These are phyloP conservation scores for Lactarius akahatsu DNA, from an alignment of 768 basidiomycete genomes.

Conservation along the genomic window DNA sequence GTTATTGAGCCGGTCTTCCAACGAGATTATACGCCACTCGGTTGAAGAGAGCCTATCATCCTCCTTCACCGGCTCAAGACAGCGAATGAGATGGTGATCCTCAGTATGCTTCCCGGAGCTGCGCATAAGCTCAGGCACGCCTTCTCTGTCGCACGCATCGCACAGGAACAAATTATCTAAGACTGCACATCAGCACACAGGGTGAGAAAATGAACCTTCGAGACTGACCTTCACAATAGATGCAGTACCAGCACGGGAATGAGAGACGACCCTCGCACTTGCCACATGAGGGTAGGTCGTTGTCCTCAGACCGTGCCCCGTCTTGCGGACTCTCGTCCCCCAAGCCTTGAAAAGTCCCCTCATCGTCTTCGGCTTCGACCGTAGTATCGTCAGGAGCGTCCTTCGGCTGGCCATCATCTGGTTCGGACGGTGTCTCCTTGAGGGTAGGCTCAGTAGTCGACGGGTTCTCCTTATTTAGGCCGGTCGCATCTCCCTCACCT, in stretches of 20 bases:
- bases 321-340: neutral
- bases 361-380: neutral
- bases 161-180: constrained; percentile 25
- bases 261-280: constrained; percentile 29
- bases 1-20: constrained; percentile 13
- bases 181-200: neutral
- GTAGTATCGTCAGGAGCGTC: neutral
- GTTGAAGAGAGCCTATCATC: neutral
- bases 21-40: constrained; percentile 12
- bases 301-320: neutral
- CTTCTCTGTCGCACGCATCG: constrained; percentile 22
- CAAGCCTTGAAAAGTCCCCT: neutral
- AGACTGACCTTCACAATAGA: constrained; percentile 31
- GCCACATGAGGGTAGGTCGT: constrained; percentile 28
- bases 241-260: constrained; percentile 38
- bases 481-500: neutral
- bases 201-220: neutral
- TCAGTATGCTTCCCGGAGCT: constrained; percentile 4
- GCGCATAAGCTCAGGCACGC: constrained; percentile 4
- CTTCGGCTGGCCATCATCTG: neutral
- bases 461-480: neutral
- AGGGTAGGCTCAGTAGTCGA: neutral
- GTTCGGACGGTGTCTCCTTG: neutral
- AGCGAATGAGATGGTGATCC: constrained; percentile 14
- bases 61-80: constrained; percentile 2